Conservation (phyloP, 1,284 basidiomycete genomes). For the Neonothopanus nambi region DNA sequence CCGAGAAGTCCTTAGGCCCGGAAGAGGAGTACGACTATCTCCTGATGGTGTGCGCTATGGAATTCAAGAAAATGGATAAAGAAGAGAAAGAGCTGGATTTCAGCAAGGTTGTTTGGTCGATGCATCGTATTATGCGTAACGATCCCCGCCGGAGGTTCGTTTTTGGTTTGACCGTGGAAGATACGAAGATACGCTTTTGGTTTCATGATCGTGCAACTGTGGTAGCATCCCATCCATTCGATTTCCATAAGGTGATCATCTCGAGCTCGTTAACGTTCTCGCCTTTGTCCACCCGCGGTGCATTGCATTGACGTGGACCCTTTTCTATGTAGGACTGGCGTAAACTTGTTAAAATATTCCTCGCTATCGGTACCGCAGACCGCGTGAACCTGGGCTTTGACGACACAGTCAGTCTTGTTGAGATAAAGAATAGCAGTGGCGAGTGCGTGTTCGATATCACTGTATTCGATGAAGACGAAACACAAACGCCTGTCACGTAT, state of each 20-base stretch:
- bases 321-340: background rate
- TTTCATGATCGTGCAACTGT: background rate
- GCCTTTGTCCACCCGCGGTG: background rate
- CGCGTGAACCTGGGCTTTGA: background rate
- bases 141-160: constrained; percentile 3
- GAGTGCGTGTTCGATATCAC: background rate
- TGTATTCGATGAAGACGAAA: background rate
- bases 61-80: too few species aligned
- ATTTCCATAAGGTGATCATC: background rate
- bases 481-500: too few species aligned
- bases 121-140: constrained; percentile 5
- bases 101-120: background rate
- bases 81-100: too few species aligned
- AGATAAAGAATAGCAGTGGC: background rate
- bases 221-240: background rate
- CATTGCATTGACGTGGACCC: background rate
- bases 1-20: too few species aligned
- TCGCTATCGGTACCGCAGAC: background rate
- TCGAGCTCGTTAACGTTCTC: too few species aligned
- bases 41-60: too few species aligned
- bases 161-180: constrained; percentile 1
- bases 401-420: background rate
- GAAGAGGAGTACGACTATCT: too few species aligned
- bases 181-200: constrained; percentile 4
- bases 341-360: background rate